Percentiles rank a stretch among this genome's conserved stretches.
These are phyloP conservation scores for Rutstroemia sp. DNA, from an alignment of 2,329 filamentous ascomycete species.

Conservation along the genomic window DNA sequence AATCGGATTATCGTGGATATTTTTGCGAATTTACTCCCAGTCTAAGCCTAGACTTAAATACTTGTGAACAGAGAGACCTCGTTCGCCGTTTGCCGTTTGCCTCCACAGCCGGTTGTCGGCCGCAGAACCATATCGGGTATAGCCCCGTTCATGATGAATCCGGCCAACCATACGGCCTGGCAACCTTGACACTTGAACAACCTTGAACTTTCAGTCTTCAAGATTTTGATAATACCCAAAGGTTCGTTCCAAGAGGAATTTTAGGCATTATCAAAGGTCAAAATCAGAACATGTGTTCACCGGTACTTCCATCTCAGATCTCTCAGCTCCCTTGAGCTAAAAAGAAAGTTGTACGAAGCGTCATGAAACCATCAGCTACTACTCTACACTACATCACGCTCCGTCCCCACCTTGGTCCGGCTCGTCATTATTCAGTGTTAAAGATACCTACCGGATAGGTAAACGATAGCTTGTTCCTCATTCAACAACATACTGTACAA, in stretches of 20 bases:
- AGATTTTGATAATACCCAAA: background rate
- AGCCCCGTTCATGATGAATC: slow-evolving; percentile 1
- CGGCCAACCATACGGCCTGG: slow-evolving; percentile 1
- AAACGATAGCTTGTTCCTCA: background rate
- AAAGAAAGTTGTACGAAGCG: background rate
- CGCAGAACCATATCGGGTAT: background rate
- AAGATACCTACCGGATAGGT: background rate
- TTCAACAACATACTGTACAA: background rate
- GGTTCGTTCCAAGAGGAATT: no score
- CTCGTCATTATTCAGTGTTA: background rate
- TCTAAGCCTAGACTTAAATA: no score
- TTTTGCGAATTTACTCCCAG: background rate
- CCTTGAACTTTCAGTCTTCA: no score
- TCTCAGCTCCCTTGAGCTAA: background rate
- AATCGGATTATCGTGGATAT: background rate
- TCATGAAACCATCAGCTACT: background rate
- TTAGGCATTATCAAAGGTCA: no score
- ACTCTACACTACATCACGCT: no score
- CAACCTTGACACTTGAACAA: background rate
- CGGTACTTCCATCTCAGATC: background rate
- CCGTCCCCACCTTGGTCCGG: background rate
- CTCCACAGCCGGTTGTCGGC: slow-evolving; percentile 1
- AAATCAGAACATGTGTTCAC: background rate
- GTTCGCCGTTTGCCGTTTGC: background rate
- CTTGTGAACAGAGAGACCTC: no score